Conservation (phyloP, 2,329 filamentous ascomycete species). For the Shiraia bambusicola region DNA sequence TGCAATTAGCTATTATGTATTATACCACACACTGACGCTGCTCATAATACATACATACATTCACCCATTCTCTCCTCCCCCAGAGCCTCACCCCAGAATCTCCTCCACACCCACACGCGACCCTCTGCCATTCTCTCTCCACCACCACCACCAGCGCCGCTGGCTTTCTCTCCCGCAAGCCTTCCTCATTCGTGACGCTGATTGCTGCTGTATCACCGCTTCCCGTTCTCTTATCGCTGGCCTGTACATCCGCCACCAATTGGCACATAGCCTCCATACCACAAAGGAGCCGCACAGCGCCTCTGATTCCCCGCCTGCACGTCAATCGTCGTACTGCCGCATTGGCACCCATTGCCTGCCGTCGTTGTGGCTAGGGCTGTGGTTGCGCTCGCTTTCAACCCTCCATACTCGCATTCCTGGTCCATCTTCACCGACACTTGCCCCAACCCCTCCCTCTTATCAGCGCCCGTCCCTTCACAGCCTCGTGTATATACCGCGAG, state of each 20-base stretch:
- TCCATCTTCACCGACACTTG: constrained; percentile 10
- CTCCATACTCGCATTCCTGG: constrained; percentile 9
- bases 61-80: constrained; percentile 11
- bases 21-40: background rate
- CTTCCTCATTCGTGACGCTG: constrained; percentile 25
- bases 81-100: constrained; percentile 16
- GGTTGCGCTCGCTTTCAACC: constrained; percentile 10
- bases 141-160: constrained; percentile 13
- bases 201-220: constrained; percentile 35
- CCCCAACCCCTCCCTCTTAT: constrained; percentile 23
- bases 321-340: constrained; percentile 22
- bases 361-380: constrained; percentile 10
- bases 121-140: constrained; percentile 3
- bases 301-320: constrained; percentile 15
- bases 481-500: constrained; percentile 9
- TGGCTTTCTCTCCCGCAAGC: too few species aligned
- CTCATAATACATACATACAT: constrained; percentile 12
- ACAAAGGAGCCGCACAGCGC: constrained; percentile 27
- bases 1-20: too few species aligned
- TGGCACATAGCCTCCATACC: constrained; percentile 22
- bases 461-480: constrained; percentile 15
- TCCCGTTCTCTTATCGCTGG: constrained; percentile 37
- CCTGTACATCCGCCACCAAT: constrained; percentile 38
- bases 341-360: constrained; percentile 17
- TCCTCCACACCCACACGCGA: constrained; percentile 20